phyloP scores from a whole-genome alignment of 805 yeast genomes.

The Spathaspora hagerdaliae region DNA sequence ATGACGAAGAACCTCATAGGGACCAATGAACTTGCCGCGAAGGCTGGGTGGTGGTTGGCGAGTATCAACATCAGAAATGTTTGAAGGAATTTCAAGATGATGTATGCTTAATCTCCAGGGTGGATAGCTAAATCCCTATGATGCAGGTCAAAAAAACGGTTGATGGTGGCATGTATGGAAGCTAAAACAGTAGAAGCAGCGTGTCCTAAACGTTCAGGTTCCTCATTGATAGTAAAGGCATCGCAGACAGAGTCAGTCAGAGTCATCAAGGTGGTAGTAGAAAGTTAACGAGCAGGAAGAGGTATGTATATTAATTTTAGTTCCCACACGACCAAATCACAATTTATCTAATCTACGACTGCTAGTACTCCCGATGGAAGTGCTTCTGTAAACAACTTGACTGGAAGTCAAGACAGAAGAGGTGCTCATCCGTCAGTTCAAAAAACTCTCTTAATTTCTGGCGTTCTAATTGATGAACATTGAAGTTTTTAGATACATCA shows the following conservation, averaged over 20 bases:
- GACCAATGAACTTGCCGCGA: not conserved
- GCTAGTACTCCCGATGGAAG: no score
- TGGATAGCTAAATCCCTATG: not conserved
- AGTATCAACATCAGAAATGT: not conserved
- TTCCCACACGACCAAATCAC: no score
- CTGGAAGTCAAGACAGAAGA: no score
- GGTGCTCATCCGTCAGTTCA: no score
- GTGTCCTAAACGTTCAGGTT: not conserved
- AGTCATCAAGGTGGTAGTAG: not conserved
- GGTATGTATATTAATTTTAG: no score
- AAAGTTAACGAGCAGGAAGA: not conserved
- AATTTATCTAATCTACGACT: no score
- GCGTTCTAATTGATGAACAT: no score
- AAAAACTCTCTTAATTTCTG: no score
- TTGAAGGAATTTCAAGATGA: not conserved
- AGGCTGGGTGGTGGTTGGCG: not conserved
- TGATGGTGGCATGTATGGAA: not conserved
- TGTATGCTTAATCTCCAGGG: not conserved
- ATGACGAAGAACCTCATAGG: not conserved
- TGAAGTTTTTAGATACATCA: no score
- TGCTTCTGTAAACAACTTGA: no score
- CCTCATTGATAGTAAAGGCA: not conserved
- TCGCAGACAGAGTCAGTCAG: not conserved
- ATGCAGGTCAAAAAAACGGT: not conserved
- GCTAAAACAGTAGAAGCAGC: not conserved